A percentile compares a stretch with the other conserved stretches of the same genome.
These are phyloP conservation scores for Kodamaea jinghongensis DNA, from an alignment of 805 yeast genomes.

Conservation along the genomic window DNA sequence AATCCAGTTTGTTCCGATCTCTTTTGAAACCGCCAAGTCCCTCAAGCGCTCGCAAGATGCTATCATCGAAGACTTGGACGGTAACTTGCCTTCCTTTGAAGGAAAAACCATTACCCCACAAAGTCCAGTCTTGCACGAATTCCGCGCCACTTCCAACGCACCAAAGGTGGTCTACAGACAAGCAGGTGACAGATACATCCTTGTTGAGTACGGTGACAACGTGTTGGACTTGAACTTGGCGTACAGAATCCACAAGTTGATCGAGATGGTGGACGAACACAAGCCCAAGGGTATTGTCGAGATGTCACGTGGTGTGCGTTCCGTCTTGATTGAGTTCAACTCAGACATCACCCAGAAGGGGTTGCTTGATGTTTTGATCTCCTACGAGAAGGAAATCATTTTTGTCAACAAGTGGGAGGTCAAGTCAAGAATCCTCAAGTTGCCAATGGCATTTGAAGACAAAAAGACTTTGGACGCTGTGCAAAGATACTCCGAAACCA, in stretches of 20 bases:
- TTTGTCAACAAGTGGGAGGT: slow-evolving; percentile 82
- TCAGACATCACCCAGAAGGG: slow-evolving; percentile 61
- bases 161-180: slow-evolving; percentile 87
- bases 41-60: slow-evolving; percentile 62
- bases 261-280: slow-evolving; percentile 63
- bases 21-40: slow-evolving; percentile 62
- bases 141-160: slow-evolving; percentile 46
- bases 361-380: slow-evolving; percentile 61
- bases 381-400: slow-evolving; percentile 72
- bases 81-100: slow-evolving; percentile 36
- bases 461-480: slow-evolving; percentile 86
- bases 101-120: slow-evolving; percentile 42
- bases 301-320: slow-evolving; percentile 96
- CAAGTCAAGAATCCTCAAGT: slow-evolving; percentile 72
- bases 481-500: slow-evolving; percentile 87
- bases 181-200: slow-evolving; percentile 92
- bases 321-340: slow-evolving; percentile 85
- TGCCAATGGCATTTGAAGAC: slow-evolving; percentile 98
- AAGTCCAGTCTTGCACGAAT: slow-evolving; percentile 64
- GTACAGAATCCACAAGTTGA: slow-evolving; percentile 81
- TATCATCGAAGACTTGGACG: slow-evolving; percentile 45
- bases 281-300: slow-evolving; percentile 81
- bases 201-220: slow-evolving; percentile 92
- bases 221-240: slow-evolving; percentile 79
- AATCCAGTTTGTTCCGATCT: slow-evolving; percentile 75